Conservation (phyloP, 2,329 filamentous ascomycete genomes). For the Talaromyces sp. region DNA sequence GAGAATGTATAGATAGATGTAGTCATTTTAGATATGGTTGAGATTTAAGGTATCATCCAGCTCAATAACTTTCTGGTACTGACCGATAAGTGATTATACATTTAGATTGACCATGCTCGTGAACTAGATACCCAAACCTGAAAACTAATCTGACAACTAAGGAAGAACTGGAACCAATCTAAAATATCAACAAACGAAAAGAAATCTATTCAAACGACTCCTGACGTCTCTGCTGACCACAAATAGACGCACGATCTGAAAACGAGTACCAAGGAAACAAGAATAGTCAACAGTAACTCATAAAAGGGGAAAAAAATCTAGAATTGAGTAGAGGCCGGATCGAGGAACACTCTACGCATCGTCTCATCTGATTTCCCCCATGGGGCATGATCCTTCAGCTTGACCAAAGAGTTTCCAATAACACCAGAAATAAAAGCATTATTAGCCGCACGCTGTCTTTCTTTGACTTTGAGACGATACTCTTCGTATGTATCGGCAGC, state of each 20-base stretch:
- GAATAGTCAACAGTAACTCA: background rate
- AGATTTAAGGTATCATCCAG: background rate
- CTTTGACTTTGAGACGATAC: background rate
- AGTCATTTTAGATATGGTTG: background rate
- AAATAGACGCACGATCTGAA: background rate
- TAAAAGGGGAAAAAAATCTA: background rate
- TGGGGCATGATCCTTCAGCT: background rate
- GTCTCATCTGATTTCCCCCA: constrained; percentile 10
- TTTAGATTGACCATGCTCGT: background rate
- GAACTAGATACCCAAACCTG: no score
- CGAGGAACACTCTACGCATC: constrained; percentile 4
- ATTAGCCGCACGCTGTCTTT: background rate
- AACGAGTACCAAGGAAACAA: background rate
- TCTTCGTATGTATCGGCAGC: background rate
- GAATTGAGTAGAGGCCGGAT: background rate
- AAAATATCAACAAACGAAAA: background rate
- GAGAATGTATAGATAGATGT: no score
- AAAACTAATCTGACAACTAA: background rate
- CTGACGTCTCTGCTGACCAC: background rate
- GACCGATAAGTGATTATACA: background rate
- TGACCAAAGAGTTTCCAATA: constrained; percentile 1
- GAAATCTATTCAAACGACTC: background rate
- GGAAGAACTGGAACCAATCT: background rate
- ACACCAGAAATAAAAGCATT: constrained; percentile 1
- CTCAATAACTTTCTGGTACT: background rate